A percentile compares a stretch with the other conserved stretches of the same genome.
Conservation (phyloP, 73 alveolate genomes). For the Paramecium pentaurelia region DNA sequence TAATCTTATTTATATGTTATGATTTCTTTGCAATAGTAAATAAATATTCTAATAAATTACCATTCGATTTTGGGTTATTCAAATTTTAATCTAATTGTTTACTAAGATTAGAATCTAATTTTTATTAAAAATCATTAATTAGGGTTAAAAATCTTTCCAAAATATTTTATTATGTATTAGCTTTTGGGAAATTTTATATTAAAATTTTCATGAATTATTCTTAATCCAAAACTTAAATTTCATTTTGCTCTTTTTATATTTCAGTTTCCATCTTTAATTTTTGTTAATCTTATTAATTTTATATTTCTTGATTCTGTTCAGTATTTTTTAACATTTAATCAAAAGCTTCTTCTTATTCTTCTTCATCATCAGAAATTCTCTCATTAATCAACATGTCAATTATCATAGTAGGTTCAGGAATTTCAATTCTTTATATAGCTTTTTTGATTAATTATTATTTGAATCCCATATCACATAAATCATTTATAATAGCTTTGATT, state of each 20-base stretch:
- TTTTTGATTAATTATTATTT: not conserved
- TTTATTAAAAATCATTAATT: not conserved
- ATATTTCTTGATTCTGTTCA: not conserved
- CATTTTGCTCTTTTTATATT: not conserved
- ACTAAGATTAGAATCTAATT: not conserved
- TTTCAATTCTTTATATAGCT: not conserved
- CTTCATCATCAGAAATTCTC: conserved; percentile 36
- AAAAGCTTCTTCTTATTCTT: not conserved
- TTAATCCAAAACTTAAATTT: not conserved
- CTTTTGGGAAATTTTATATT: not conserved
- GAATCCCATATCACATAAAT: conserved; percentile 8
- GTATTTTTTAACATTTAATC: not conserved
- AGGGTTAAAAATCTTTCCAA: not conserved
- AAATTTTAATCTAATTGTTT: not conserved
- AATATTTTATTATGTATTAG: not conserved
- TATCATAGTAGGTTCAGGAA: conserved; percentile 48
- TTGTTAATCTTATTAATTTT: not conserved
- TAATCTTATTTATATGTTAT: not conserved
- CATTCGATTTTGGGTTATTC: not conserved
- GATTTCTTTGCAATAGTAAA: not conserved
- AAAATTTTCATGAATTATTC: not conserved
- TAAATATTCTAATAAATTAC: not conserved
- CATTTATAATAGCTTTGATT: not conserved
- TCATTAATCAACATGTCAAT: conserved; percentile 36
- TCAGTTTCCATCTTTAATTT: not conserved